Base-by-base conservation (phyloP, 2,329 filamentous ascomycete species). In the Diaporthe helianthi region DNA sequence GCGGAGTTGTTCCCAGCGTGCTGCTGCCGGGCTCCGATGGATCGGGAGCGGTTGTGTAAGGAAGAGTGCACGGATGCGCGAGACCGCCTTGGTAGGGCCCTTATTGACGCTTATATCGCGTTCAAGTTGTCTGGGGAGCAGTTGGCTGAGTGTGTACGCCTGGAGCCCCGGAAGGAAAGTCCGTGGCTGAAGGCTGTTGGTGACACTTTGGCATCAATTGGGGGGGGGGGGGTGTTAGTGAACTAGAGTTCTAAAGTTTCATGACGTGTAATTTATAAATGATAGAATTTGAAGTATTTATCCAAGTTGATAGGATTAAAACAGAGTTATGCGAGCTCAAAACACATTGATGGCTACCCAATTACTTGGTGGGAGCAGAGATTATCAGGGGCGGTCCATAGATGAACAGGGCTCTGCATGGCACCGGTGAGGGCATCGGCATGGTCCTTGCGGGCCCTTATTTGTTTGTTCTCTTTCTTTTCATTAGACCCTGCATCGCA, bases 51-150 rank as follows among this genome's bases (percentile, higher is more conserved):
- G 3, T 9, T 22, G 19, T 33, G 26, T 13, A 44, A 47, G 6
- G 15, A 58, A 9, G 31, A 13, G 2, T 49, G 26, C 36, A 54
- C 12, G 10, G 63, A 66, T 22, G 19, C 36, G 15, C 17, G 19
- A 3, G 70, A 70, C 19, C 46, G 53, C 8, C 41, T 55, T 3
- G 68, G 68, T 26, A 71, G 58, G 44, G 46, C 46, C 5, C 68
- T 71, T 3, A 68, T 70, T 15, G 70, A 70, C 24, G 64, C 70
- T 13, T 47, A 69, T 19, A 63, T 69, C 36, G 41, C 67, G 24
- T 71, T 67, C 33, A 64, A 51, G 49, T 24, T 71, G 3, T 71
- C 69, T 8, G 46, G 51, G 13, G 63, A 19, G 5, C 67, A 69
- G 49, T 15, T 71, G 24, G 54, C 41, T 6, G 49, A 64, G 31